Evolutionary conservation across 2,329 filamentous ascomycete genomes (phyloP), one percentile per base, ranked within the genome.

Genomic region (Ceratocystis harringtonii): DNA sequence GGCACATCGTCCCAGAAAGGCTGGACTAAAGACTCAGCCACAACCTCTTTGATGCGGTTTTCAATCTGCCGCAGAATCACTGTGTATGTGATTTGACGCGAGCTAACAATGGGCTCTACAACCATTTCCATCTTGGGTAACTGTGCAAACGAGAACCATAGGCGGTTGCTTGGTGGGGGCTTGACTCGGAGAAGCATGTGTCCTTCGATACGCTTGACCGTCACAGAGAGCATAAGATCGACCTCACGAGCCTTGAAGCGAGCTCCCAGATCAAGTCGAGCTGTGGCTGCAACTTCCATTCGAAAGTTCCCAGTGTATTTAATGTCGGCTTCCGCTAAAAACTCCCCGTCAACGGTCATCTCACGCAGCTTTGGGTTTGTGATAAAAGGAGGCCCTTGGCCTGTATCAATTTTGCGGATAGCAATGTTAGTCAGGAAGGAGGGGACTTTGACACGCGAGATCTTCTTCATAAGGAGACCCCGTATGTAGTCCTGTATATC

Each of bases 1-100:
- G 94, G 91, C 28, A 90, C 82, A 73, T 99, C 94, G 69, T 99
- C 94, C 92, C 94, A 99, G 72, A 95, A 95, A 0, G 94, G 94
- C 65, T 87, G 79, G 1, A 99, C 94, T 22, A 97, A 75, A 1
- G 91, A 96, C 76, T 99, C 94, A 8, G 88, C 89, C 68, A 99
- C 81, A 7, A 96, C 91, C 74, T 96, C 92, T 71, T 95, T 89
- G 73, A 99, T 96, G 62, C 91, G 83, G 72, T 89, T 95, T 75
- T 99, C 94, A 67, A 99, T 97, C 68, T 95, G 90, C 62, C 91
- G 85, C 12, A 97, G 80, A 65, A 99, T 94, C 67, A 96, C 83
- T 1, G 87, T 89, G 74, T 96, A 97, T 0, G 94, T 97, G 69
- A 99, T 96, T 73, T 97, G 92, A 66, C 92, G 85, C 15, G 91